Percentiles rank a stretch among this genome's conserved stretches.
Evolutionary conservation across 176 grass and related monocot genomes (phyloP).

Genomic region (Rhipidocladum racemiflorum): DNA sequence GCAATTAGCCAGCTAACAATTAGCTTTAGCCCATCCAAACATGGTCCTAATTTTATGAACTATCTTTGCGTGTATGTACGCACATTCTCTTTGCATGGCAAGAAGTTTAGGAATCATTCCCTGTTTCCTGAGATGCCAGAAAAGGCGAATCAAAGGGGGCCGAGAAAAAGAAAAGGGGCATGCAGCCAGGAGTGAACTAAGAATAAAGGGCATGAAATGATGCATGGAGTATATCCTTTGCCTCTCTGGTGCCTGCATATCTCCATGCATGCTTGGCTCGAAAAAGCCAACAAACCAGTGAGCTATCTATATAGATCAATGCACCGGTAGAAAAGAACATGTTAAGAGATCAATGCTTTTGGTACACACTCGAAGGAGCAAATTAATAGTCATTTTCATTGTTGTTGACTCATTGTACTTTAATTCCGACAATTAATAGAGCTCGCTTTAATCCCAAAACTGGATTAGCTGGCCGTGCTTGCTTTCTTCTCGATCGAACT

Average conservation of each 20-base stretch:
- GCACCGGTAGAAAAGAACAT: neutral
- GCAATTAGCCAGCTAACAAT: no score
- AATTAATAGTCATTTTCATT: neutral
- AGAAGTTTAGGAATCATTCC: slow-evolving; percentile 13
- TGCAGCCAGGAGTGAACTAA: neutral
- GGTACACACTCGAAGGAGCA: neutral
- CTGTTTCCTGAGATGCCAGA: neutral
- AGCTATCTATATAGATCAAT: neutral
- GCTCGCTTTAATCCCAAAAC: neutral
- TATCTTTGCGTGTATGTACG: slow-evolving; percentile 16
- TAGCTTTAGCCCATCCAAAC: no score
- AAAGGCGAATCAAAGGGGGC: neutral
- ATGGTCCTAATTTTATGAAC: neutral
- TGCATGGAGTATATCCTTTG: neutral
- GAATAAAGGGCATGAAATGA: neutral
- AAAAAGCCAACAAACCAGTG: neutral
- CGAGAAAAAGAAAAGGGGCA: neutral
- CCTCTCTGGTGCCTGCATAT: neutral
- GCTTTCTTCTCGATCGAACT: neutral
- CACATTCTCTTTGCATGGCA: slow-evolving; percentile 14
- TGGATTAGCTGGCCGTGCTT: no score
- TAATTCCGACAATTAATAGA: neutral
- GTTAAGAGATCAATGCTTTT: neutral
- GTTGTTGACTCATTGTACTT: neutral
- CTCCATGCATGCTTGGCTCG: neutral